Evolutionary conservation across 2,329 filamentous ascomycete species (phyloP), one percentile per base, ranked within the genome.

Genomic region (Alternaria gaisen): DNA sequence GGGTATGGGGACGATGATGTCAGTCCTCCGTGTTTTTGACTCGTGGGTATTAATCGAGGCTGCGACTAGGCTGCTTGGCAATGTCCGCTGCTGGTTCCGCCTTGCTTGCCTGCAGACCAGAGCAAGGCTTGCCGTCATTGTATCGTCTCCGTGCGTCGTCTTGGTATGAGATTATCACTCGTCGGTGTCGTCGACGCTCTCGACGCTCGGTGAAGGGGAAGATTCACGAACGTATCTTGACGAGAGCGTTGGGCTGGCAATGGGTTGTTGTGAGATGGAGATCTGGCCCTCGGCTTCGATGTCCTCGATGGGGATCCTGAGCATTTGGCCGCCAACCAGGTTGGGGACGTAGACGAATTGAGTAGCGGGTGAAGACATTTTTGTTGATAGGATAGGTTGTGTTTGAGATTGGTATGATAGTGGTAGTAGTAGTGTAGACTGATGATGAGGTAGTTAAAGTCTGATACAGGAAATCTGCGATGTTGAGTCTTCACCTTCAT

Each of bases 311-410:
- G 74, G 72, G 28, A 78, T 72, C 61, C 76, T 74, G 42, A 78
- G 73, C 68, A 77, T 76, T 62, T 78, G 76, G 46, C 74, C 69
- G 53, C 76, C 76, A 53, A 77, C 74, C 9, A 78, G 72, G 68
- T 78, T 78, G 67, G 76, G 75, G 56, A 78, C 77, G 72, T 78
- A 78, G 63, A 77, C 73, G 66, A 74, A 77, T 71, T 76, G 68
- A 24, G 68, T 63, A 42, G 64, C 54, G 52, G 71, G 68, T 38
- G 72, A 68, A 62, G 73, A 76, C 73, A 76, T 74, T 52, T 55
- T 53, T 68, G 61, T 53, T 56, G 59, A 57, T 54, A 41, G 56
- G 30, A 60, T 54, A 24, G 34, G 36, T 32, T 47, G 41, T 42
- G 7, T 54, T 16, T 5, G 24, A 47, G 14, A 18, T 20, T 56